Percentiles rank a stretch among this genome's conserved stretches.
These are phyloP conservation scores for Trichoderma polysporum DNA, from an alignment of 2,329 filamentous ascomycete genomes.

Conservation along the genomic window DNA sequence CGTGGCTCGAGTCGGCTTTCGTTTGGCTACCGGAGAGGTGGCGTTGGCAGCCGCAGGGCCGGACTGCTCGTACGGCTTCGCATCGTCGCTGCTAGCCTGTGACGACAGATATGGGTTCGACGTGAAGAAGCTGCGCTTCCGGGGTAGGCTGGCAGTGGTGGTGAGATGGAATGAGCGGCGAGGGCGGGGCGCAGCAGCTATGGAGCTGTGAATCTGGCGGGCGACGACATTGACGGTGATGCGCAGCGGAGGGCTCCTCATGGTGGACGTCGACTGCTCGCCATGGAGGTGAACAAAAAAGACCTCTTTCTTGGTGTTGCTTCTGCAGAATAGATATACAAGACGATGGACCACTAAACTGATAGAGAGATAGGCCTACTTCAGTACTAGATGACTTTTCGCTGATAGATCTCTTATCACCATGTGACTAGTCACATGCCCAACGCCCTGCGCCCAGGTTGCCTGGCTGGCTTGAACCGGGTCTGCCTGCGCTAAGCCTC, in stretches of 20 bases:
- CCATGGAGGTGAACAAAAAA: neutral
- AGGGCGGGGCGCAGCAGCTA: slow-evolving; percentile 29
- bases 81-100: slow-evolving; percentile 16
- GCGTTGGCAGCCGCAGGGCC: slow-evolving; percentile 7
- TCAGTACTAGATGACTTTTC: neutral
- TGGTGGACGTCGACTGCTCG: slow-evolving; percentile 22
- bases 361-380: no score
- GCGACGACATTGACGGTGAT: slow-evolving; percentile 34
- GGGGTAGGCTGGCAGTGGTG: slow-evolving; percentile 44
- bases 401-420: slow-evolving; percentile 22
- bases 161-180: slow-evolving; percentile 49
- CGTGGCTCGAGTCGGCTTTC: slow-evolving; percentile 46
- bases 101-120: slow-evolving; percentile 59
- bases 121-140: slow-evolving; percentile 64
- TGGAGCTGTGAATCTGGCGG: slow-evolving; percentile 33
- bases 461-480: neutral
- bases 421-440: slow-evolving; percentile 29
- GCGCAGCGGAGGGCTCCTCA: slow-evolving; percentile 36
- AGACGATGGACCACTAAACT: no score
- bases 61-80: slow-evolving; percentile 24
- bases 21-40: slow-evolving; percentile 37
- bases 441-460: neutral
- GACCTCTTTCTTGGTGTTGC: neutral
- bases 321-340: no score
- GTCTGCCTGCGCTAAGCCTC: neutral